These are phyloP conservation scores for Debaryomyces prosopidis DNA, from an alignment of 805 yeast species.

Conservation along the genomic window DNA sequence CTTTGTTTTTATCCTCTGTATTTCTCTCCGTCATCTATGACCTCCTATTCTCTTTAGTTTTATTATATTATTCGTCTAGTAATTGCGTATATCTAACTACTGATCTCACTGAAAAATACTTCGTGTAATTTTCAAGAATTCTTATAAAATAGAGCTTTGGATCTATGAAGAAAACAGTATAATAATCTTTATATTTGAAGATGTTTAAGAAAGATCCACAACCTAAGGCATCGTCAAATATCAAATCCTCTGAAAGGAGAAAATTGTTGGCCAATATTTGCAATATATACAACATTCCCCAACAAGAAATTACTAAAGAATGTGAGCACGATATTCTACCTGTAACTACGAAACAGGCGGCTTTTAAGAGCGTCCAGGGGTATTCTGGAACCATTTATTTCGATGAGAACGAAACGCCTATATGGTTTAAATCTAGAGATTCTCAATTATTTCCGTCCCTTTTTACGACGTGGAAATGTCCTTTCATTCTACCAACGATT, in stretches of 20 bases:
- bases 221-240: constrained; percentile 72
- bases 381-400: constrained; percentile 64
- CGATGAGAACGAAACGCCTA: constrained; percentile 63
- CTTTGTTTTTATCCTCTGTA: neutral
- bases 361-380: constrained; percentile 54
- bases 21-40: constrained; percentile 2
- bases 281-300: constrained; percentile 39
- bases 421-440: constrained; percentile 69
- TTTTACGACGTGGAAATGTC: constrained; percentile 69
- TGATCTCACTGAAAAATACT: neutral
- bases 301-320: constrained; percentile 40
- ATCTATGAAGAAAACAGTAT: no score
- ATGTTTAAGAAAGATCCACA: constrained; percentile 60
- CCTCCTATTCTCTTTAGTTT: neutral
- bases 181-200: neutral
- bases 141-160: no score
- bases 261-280: constrained; percentile 48
- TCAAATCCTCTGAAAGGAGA: constrained; percentile 80
- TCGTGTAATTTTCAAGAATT: no score
- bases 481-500: constrained; percentile 64
- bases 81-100: neutral
- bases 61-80: neutral
- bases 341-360: constrained; percentile 57
- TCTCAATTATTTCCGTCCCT: constrained; percentile 65
- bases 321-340: constrained; percentile 48